Conservation (phyloP, 768 basidiomycete genomes). For the Gloeophyllum trabeum region DNA sequence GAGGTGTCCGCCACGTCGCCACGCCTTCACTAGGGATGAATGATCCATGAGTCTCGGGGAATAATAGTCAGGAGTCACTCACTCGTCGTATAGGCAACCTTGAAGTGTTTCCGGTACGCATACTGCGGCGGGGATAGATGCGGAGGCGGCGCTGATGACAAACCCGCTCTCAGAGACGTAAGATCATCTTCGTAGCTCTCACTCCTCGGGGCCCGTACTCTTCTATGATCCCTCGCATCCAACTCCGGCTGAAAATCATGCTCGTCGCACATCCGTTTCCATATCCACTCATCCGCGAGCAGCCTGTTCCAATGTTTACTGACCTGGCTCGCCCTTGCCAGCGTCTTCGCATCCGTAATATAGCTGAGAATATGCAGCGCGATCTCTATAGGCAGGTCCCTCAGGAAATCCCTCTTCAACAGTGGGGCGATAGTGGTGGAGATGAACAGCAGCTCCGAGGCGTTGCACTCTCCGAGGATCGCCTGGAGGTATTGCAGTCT, state of each 20-base stretch:
- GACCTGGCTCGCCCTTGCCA: conserved; percentile 61
- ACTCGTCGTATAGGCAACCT: not conserved
- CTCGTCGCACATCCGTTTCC: conserved; percentile 63
- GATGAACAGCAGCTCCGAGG: conserved; percentile 53
- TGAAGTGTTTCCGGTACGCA: not conserved
- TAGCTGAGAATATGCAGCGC: conserved; percentile 65
- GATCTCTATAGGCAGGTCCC: conserved; percentile 42
- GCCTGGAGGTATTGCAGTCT: conserved; percentile 42
- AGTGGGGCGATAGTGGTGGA: conserved; percentile 53
- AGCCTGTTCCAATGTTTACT: conserved; percentile 62
- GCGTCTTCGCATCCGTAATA: conserved; percentile 63
- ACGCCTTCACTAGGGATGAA: conserved; percentile 59
- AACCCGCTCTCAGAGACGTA: too few species aligned
- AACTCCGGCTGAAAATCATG: conserved; percentile 34
- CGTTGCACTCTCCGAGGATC: conserved; percentile 41
- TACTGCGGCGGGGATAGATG: not conserved
- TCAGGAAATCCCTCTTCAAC: conserved; percentile 50
- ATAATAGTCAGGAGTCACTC: conserved; percentile 2
- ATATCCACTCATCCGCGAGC: conserved; percentile 64
- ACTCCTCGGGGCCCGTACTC: not conserved
- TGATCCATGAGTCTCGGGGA: not conserved
- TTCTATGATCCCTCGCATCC: conserved; percentile 18
- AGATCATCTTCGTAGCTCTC: not conserved
- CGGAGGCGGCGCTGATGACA: too few species aligned
- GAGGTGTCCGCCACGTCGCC: conserved; percentile 65